Base-by-base conservation (phyloP, 164 flowering plant species). In the Hamamelis virginiana region DNA sequence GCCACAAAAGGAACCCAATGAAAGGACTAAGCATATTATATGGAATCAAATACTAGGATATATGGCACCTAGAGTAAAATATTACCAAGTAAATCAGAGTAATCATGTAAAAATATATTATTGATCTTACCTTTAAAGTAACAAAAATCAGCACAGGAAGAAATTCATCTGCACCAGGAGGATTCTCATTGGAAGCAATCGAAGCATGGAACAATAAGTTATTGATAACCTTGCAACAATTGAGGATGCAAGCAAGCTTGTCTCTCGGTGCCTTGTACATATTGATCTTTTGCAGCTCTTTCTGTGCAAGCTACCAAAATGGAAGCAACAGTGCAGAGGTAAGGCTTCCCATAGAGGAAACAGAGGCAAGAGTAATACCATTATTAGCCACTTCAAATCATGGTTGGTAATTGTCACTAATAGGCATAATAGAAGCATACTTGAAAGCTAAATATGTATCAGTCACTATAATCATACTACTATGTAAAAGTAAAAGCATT, bases 261-360 rank as follows among this genome's bases (percentile, higher is more conserved):
- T 94, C 98, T 75, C 97, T 86, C n/a, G 98, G 98, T 67, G 98
- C 96, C 81, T 89, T 94, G 85, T 81, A 84, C 96, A 92, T 89
- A 72, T 92, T 92, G 68, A 94, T 91, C 81, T 92, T 94, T 72
- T 88, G 97, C 62, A 94, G 83, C 79, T 94, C 98, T 77, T 94
- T 92, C 72, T 94, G 97, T 48, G 98, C 98, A 75, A 92, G 95
- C 97, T 94, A 86, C 66, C 46, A 70, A 66, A 64, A 52, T 44
- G 18, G 62, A 65, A 60, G 43, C 14, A 71, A 15, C 48, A 22
- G 38, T n/a, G 68, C 4, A 33, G n/a, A 4, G 45, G 50, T 43
- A 10, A 56, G 61, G 28, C 47, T 41, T 23, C 19, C 8, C 28
- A 46, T n/a, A 44, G 8, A 46, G 50, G 22, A 33, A 21, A 64